Conservation (phyloP, 78 protist species). For the Dictyostelium citrinum region DNA sequence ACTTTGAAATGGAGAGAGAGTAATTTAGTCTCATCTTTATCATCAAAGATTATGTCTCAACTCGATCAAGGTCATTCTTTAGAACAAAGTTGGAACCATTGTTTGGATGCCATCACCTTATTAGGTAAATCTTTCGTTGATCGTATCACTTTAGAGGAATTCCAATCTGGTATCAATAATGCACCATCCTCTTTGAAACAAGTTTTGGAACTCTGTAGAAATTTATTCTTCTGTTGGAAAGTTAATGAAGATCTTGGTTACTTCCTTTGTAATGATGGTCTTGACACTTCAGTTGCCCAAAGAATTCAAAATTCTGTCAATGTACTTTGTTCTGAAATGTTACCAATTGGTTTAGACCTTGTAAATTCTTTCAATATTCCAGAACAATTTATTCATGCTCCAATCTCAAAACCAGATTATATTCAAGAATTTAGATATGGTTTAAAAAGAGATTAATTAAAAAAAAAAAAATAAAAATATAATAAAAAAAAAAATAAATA, state of each 20-base stretch:
- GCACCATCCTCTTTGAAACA: slow-evolving; percentile 24
- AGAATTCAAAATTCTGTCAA: slow-evolving; percentile 35
- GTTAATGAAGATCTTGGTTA: slow-evolving; percentile 64
- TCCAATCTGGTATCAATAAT: slow-evolving; percentile 44
- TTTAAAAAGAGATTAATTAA: slow-evolving; percentile 28
- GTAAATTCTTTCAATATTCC: slow-evolving; percentile 64
- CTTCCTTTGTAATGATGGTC: slow-evolving; percentile 62
- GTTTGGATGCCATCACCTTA: slow-evolving; percentile 12
- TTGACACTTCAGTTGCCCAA: background rate
- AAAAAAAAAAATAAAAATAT: background rate
- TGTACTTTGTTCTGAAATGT: slow-evolving; percentile 46
- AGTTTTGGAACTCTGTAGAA: slow-evolving; percentile 52
- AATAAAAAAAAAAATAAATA: background rate
- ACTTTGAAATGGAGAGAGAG: slow-evolving; percentile 66
- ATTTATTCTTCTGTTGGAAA: slow-evolving; percentile 30
- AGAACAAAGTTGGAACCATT: slow-evolving; percentile 45
- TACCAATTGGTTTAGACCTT: slow-evolving; percentile 66
- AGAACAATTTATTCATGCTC: slow-evolving; percentile 68
- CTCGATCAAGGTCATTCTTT: slow-evolving; percentile 46
- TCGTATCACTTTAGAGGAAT: slow-evolving; percentile 46
- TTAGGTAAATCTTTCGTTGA: slow-evolving; percentile 66
- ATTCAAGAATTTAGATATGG: slow-evolving; percentile 75
- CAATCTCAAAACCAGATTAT: slow-evolving; percentile 64
- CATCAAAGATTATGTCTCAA: slow-evolving; percentile 23
- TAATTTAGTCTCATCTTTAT: slow-evolving; percentile 34